phyloP scores from a whole-genome alignment of 2,329 filamentous ascomycete species.

The Fusarium domesticum region DNA sequence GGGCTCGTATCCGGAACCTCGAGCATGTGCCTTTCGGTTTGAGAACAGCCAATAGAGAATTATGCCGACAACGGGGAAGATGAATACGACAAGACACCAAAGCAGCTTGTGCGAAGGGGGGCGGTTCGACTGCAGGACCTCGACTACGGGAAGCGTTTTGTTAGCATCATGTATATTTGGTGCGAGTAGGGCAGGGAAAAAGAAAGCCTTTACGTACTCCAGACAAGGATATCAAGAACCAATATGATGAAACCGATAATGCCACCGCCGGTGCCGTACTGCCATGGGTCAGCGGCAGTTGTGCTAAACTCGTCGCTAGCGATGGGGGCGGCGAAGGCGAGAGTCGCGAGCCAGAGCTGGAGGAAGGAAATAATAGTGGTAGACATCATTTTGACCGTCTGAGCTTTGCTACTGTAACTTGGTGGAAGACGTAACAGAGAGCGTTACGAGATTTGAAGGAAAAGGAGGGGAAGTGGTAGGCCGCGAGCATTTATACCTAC shows the following conservation, averaged over 20 bases:
- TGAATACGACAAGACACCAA: conserved; percentile 61
- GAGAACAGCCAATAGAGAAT: conserved; percentile 64
- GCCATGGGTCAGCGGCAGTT: conserved; percentile 45
- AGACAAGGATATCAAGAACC: conserved; percentile 60
- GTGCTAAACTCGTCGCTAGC: conserved; percentile 30
- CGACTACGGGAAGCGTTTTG: conserved; percentile 42
- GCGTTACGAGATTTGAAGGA: no score
- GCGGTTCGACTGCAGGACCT: conserved; percentile 62
- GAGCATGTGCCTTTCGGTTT: conserved; percentile 55
- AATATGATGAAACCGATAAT: conserved; percentile 60
- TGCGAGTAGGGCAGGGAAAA: no score
- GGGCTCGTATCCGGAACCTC: conserved; percentile 53
- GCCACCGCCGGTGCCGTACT: conserved; percentile 60
- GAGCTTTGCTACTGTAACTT: no score
- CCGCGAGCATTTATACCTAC: no score
- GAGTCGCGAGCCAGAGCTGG: conserved; percentile 45
- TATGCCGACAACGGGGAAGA: conserved; percentile 61
- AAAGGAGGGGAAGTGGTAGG: no score
- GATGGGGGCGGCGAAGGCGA: conserved; percentile 45
- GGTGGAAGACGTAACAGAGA: no score
- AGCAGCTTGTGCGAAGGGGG: conserved; percentile 55
- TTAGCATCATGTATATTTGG: no score
- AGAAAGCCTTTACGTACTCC: conserved; percentile 44
- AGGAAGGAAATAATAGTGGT: conserved; percentile 19
- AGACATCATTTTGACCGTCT: conserved; percentile 14